Evolutionary conservation across 176 grass and related monocot species (phyloP).

Genomic region (Poa annua): DNA sequence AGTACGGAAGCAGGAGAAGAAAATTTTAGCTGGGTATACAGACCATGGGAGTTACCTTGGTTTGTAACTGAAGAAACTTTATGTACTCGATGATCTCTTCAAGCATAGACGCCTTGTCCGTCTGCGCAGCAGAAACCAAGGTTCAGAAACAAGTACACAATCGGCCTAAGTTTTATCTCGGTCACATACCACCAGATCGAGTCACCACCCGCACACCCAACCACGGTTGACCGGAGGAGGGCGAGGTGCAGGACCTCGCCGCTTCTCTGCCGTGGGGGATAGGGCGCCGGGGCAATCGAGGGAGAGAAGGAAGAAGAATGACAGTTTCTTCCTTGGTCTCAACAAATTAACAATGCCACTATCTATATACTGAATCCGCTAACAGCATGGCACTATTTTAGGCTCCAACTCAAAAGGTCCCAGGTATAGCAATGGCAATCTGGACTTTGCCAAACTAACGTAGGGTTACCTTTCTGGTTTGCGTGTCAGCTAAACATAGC

Average conservation of each 20-base stretch:
- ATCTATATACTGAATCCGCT: background rate
- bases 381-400: background rate
- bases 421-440: background rate
- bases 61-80: slow-evolving; percentile 86
- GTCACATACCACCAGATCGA: background rate
- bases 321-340: background rate
- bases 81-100: slow-evolving; percentile 89
- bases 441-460: background rate
- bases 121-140: slow-evolving; percentile 37
- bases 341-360: background rate
- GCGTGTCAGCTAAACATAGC: background rate
- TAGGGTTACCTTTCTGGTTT: background rate
- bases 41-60: slow-evolving; percentile 48
- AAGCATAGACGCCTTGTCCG: slow-evolving; percentile 82
- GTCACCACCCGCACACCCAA: background rate
- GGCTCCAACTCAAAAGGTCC: background rate
- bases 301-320: background rate
- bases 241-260: background rate
- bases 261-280: background rate
- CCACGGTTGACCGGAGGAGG: background rate
- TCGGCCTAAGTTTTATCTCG: background rate
- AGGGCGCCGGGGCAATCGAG: background rate
- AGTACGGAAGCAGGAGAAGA: background rate
- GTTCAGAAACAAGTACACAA: slow-evolving; percentile 7
- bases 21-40: background rate